Evolutionary conservation across 768 basidiomycete species (phyloP).

Genomic region (Amanita inopinata): DNA sequence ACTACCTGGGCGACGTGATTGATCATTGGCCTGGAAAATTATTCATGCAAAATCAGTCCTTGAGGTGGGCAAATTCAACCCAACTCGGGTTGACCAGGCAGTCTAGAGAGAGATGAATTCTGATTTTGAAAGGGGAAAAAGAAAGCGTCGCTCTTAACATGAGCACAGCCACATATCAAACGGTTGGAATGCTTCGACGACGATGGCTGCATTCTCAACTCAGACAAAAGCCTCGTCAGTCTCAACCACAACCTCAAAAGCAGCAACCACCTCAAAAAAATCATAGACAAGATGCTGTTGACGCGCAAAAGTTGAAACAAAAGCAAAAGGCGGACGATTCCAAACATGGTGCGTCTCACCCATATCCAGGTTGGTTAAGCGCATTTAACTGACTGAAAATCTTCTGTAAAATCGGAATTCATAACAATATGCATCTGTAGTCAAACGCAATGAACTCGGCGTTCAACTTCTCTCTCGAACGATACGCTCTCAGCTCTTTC

Average conservation of each 20-base stretch:
- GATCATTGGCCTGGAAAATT: too few relatives aligned
- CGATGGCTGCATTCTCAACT: not conserved
- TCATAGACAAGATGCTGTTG: too few relatives aligned
- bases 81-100: too few relatives aligned
- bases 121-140: not conserved
- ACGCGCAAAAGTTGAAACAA: too few relatives aligned
- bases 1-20: too few relatives aligned
- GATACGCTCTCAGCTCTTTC: slow-evolving; percentile 79
- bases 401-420: not conserved
- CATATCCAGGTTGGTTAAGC: too few relatives aligned
- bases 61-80: too few relatives aligned
- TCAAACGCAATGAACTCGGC: slow-evolving; percentile 79
- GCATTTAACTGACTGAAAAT: too few relatives aligned
- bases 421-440: slow-evolving; percentile 21
- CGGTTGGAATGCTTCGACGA: not conserved
- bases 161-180: not conserved
- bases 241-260: not conserved
- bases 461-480: slow-evolving; percentile 82
- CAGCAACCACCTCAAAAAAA: too few relatives aligned
- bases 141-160: not conserved
- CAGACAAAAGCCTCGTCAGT: not conserved
- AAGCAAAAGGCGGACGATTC: not conserved
- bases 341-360: not conserved
- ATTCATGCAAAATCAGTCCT: too few relatives aligned
- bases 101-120: too few relatives aligned